A percentile compares a stretch with the other conserved stretches of the same genome.
Conservation (phyloP, 2,329 filamentous ascomycete species). For the Clarireedia sp. region DNA sequence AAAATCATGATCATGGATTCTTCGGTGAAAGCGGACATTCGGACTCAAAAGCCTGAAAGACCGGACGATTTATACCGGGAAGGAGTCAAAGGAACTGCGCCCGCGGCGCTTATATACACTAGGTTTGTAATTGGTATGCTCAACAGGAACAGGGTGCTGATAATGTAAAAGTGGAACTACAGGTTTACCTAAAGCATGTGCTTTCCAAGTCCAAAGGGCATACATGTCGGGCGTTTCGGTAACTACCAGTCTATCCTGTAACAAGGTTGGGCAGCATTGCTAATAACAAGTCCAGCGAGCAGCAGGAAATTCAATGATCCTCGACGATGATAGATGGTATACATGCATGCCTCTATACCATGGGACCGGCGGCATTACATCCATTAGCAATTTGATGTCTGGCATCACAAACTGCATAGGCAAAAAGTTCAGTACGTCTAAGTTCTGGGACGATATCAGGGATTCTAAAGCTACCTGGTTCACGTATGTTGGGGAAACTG, state of each 20-base stretch:
- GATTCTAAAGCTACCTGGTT: constrained; percentile 62
- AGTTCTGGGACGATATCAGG: constrained; percentile 66
- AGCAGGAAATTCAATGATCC: constrained; percentile 2
- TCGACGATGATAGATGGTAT: constrained; percentile 55
- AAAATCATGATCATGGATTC: constrained; percentile 46
- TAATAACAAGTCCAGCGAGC: not conserved
- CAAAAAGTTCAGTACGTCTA: constrained; percentile 58
- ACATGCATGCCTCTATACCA: constrained; percentile 43
- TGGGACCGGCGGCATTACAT: constrained; percentile 34
- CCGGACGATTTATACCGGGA: constrained; percentile 49
- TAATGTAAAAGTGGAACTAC: constrained; percentile 54
- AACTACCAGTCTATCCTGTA: not conserved
- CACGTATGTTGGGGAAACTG: constrained; percentile 71
- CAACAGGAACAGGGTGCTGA: not conserved
- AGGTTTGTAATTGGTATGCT: constrained; percentile 32
- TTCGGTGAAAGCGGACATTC: constrained; percentile 39
- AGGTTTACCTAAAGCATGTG: constrained; percentile 64
- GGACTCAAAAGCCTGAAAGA: constrained; percentile 39
- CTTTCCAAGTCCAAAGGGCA: constrained; percentile 44
- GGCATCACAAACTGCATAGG: constrained; percentile 53
- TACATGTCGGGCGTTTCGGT: constrained; percentile 26
- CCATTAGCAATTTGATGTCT: constrained; percentile 25
- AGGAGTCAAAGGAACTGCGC: constrained; percentile 42
- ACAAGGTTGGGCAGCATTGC: not conserved
- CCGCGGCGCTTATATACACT: constrained; percentile 63